Base-by-base conservation (phyloP, 805 yeast genomes). In the Maudiozyma saulgeensis region DNA sequence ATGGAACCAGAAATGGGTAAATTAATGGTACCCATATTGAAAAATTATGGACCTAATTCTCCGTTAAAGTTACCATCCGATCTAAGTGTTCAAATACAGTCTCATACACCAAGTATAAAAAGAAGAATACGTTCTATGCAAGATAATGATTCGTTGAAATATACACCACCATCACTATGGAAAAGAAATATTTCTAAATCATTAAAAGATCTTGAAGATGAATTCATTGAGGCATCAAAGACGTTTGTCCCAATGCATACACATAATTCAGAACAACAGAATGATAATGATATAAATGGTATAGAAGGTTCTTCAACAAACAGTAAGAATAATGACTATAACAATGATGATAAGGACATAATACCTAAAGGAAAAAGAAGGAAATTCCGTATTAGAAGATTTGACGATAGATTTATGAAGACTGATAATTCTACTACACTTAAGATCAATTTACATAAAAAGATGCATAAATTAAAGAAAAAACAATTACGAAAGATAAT, bases 41-140 rank as follows among this genome's bases (percentile, higher is more conserved):
- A 56, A 48, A 40, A 59, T 7, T 63, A 58, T 47, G 67, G 67
- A 0, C 68, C 68, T 6, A 62, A 59, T 43, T 56, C 63, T 9
- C 63, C 65, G 9, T 28, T 60, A 45, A 52, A 64, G 59, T 37
- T 62, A n/a, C 34, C 45, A 66, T 53, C 68, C 67, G 53, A 68
- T 68, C 55, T 65, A 51, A 49, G 69, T 58, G 45, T 62, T 8
- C 68, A 66, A 15, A 64, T 71, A 46, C 62, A 69, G 41, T 34
- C 13, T 16, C 40, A 7, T 15, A 46, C 49, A 32, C 41, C 47
- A n/a, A 16, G 11, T 8, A 43, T 28, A 19, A 39, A 39, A 19
- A 15, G 8, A 16, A 35, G 18, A 35, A 35, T 35, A 8, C 7
- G 19, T 12, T 2, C 42, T 12, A 19, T 35, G n/a, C 23, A 25